Conservation (phyloP, 345 rosid species). For the Eucalyptus viminalis region DNA sequence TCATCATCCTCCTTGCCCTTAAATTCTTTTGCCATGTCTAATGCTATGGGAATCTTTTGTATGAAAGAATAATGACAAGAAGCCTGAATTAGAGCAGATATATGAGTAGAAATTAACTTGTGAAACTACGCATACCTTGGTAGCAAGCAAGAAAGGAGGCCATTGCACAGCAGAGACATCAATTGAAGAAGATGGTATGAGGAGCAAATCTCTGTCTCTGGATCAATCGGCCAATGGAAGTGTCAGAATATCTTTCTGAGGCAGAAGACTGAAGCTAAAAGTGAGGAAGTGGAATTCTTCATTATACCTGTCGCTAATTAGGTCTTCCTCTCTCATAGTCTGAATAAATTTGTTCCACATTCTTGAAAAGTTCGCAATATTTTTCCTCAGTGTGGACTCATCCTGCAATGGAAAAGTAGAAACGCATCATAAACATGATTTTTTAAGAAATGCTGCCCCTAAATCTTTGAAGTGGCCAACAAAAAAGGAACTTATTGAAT, state of each 20-base stretch:
- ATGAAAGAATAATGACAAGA: slow-evolving; percentile 1
- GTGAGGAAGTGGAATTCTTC: neutral
- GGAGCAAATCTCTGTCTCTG: slow-evolving; percentile 82
- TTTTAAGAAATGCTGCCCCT: neutral
- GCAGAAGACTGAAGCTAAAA: neutral
- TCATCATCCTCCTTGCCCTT: slow-evolving; percentile 65
- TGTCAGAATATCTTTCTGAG: neutral
- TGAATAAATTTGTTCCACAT: slow-evolving; percentile 88
- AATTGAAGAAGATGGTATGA: slow-evolving; percentile 64
- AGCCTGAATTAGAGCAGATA: neutral
- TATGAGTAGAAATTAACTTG: neutral
- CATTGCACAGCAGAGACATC: slow-evolving; percentile 73
- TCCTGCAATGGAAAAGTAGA: slow-evolving; percentile 32
- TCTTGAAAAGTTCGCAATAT: slow-evolving; percentile 55
- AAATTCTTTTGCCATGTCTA: slow-evolving; percentile 98
- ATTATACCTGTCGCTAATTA: slow-evolving; percentile 63
- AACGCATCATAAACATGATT: neutral
- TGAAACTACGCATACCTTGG: slow-evolving; percentile 48
- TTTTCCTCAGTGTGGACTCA: slow-evolving; percentile 24
- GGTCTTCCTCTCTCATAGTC: slow-evolving; percentile 84
- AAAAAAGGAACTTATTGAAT: too few relatives aligned
- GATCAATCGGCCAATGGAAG: slow-evolving; percentile 1
- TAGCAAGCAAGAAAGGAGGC: slow-evolving; percentile 97
- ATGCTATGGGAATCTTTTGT: slow-evolving; percentile 80
- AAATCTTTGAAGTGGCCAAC: too few relatives aligned